Base-by-base conservation (phyloP, 768 basidiomycete species). In the Clitopilus hobsonii region DNA sequence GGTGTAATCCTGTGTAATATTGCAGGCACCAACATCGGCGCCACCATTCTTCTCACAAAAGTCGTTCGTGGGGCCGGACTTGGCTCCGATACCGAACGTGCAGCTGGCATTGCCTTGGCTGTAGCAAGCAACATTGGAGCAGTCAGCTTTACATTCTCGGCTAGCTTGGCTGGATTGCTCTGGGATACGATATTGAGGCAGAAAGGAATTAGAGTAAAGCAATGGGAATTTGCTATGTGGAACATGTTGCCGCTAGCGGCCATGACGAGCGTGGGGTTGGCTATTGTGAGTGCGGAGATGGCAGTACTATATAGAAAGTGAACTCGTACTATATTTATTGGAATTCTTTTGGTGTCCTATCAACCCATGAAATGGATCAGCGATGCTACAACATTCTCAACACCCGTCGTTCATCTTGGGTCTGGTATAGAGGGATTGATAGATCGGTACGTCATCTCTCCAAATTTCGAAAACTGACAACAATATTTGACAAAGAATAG, bases 51-150 rank as follows among this genome's bases (percentile, higher is more conserved):
- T 22, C 80, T 96, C 4, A 89, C 92, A 36, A 87, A 94, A 58
- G 80, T 93, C 41, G 78, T 92, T 7, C 85, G 83, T 29, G 78
- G 78, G 0, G 77, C 83, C 1, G 52, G 65, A 16, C 69, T 80
- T 8, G 68, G 76, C 11, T 51, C 62, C 3, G 59, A 69, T 49
- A 73, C 65, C 47, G 59, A 67, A 7, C 76, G 81, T 7, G 85
- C 81, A 1, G 86, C 85, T 5, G 85, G 80, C 0, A 81, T 86
- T 51, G 81, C 92, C 0, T 79, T 98, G 14, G 95, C 94, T 10
- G 76, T 97, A 0, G 88, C 90, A 2, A 88, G 85, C 54, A 98
- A 98, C 68, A 87, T 93, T 36, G 95, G 95, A n/a, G 96, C 95
- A 2, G 89, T 96, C 60, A 89, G 86, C 60, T 88, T 91, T 65